phyloP scores from a whole-genome alignment of 148 eudicot species.

The Rhododendron ovatum region DNA sequence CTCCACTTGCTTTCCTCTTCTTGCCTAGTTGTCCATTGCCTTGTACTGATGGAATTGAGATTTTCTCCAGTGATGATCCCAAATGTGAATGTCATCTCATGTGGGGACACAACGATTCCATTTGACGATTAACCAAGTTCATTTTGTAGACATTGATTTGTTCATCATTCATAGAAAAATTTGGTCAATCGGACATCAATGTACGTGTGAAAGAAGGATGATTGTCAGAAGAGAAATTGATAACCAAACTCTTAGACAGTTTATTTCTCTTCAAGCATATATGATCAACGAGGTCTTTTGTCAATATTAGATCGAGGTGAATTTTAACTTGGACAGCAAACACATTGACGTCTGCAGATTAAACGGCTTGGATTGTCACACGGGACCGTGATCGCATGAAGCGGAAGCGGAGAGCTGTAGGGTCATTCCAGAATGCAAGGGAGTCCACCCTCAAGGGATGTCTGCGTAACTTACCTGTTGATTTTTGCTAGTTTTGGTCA shows the following conservation, averaged over 20 bases:
- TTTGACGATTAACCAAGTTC: not conserved
- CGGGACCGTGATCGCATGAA: not conserved
- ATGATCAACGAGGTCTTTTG: not conserved
- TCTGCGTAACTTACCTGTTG: not conserved
- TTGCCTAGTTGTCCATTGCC: not conserved
- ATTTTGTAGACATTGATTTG: not conserved
- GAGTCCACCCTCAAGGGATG: not conserved
- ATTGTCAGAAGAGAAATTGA: not conserved
- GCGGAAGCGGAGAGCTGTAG: not conserved
- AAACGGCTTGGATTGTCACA: not conserved
- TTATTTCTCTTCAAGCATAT: not conserved
- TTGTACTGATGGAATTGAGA: not conserved
- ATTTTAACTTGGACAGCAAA: not conserved
- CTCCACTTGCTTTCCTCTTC: not conserved
- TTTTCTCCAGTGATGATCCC: not conserved
- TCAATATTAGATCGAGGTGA: not conserved
- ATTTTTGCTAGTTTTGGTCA: no score
- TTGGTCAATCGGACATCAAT: no score
- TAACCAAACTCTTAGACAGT: not conserved
- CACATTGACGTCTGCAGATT: not conserved
- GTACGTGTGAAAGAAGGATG: not conserved
- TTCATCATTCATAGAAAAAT: no score
- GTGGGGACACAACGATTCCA: not conserved
- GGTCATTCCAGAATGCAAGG: not conserved
- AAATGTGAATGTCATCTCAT: not conserved